These are phyloP conservation scores for Quillaja saponaria DNA, from an alignment of 306 rosid species.

Conservation along the genomic window DNA sequence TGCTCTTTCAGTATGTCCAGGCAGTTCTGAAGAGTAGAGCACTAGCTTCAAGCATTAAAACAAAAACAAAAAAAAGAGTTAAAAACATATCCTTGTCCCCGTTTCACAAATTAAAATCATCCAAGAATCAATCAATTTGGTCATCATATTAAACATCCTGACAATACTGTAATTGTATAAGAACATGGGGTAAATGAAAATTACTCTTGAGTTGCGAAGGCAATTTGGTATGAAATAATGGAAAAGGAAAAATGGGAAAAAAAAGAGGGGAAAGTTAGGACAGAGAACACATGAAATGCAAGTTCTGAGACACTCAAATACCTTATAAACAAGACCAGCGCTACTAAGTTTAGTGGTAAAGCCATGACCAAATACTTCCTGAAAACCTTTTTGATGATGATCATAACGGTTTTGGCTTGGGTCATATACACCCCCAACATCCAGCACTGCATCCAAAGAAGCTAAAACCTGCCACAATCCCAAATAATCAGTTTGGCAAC, in stretches of 20 bases:
- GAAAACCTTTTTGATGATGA: constrained; percentile 49
- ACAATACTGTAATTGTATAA: too few relatives aligned
- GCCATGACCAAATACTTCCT: constrained; percentile 43
- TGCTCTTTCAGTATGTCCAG: too few relatives aligned
- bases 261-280: not conserved
- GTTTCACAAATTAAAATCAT: too few relatives aligned
- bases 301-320: constrained; percentile 2
- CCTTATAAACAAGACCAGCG: constrained; percentile 69
- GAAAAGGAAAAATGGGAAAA: too few relatives aligned
- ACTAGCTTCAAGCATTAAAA: too few relatives aligned
- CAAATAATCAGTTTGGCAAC: not conserved
- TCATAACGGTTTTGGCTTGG: constrained; percentile 50
- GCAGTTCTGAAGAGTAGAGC: not conserved
- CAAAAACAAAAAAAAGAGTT: too few relatives aligned
- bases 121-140: too few relatives aligned
- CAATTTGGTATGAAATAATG: too few relatives aligned
- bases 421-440: constrained; percentile 59
- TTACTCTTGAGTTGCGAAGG: too few relatives aligned
- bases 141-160: too few relatives aligned
- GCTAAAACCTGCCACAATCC: constrained; percentile 31
- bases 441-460: constrained; percentile 49
- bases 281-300: not conserved
- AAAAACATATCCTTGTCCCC: too few relatives aligned
- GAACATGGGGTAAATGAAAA: too few relatives aligned
- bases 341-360: constrained; percentile 54